A percentile compares a stretch with the other conserved stretches of the same genome.
phyloP scores from a whole-genome alignment of 2,329 filamentous ascomycete species.

The Claviceps fusiformis region DNA sequence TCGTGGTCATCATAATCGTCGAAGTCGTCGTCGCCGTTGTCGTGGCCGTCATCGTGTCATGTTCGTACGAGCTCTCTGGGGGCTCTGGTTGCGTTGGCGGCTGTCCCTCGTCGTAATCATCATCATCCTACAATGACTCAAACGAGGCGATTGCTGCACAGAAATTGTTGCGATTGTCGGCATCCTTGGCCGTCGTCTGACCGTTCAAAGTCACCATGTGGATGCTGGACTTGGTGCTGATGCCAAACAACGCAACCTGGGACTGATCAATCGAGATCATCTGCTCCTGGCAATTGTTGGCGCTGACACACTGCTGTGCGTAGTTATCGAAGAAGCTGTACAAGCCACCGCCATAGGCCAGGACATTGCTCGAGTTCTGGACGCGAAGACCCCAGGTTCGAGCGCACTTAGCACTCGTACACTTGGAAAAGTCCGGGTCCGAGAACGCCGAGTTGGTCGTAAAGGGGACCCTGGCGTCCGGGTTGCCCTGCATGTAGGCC shows the following conservation, averaged over 20 bases:
- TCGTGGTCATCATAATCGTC: neutral
- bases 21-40: neutral
- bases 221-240: constrained; percentile 60
- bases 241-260: constrained; percentile 50
- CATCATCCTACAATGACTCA: constrained; percentile 13
- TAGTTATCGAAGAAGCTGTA: constrained; percentile 84
- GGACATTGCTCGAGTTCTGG: constrained; percentile 50
- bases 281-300: constrained; percentile 61
- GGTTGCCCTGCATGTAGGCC: constrained; percentile 76
- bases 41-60: neutral
- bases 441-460: constrained; percentile 39
- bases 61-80: neutral
- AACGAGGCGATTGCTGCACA: constrained; percentile 48
- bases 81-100: neutral
- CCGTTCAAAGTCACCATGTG: constrained; percentile 61
- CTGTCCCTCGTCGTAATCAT: constrained; percentile 1
- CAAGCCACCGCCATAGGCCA: constrained; percentile 59
- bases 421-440: constrained; percentile 57
- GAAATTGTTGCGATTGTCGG: constrained; percentile 52
- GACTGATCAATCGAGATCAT: constrained; percentile 62
- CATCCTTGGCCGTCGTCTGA: constrained; percentile 35
- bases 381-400: constrained; percentile 69
- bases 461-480: constrained; percentile 56
- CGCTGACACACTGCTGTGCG: constrained; percentile 51
- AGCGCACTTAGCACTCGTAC: constrained; percentile 42